Evolutionary conservation across 176 grass and related monocot species (phyloP), one percentile per base, ranked within the genome.

Genomic region (Eragrostis nindensis): DNA sequence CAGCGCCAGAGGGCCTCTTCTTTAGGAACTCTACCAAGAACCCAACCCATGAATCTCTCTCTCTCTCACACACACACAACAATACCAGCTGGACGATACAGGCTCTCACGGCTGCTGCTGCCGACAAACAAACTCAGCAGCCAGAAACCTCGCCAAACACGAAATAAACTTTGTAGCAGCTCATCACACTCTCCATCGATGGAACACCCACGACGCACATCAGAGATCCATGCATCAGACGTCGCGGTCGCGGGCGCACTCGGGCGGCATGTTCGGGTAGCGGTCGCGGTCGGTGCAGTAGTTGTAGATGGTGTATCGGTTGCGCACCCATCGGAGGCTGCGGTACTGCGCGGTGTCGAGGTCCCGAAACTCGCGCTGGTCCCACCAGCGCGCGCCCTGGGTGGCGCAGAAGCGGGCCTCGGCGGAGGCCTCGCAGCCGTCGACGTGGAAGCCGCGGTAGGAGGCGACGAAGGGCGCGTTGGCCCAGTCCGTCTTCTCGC

Each of bases 401-500:
- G 86, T 89, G 71, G 86, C 86, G 60, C 89, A 94, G 59, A 57
- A 87, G 11, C 62, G 56, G 1, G 83, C 89, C 89, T 94, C 92
- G 1, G 79, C 89, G 5, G 89, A 89, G 5, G 92, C 75, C 76
- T 94, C 92, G 71, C 92, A 94, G 60, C 92, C 92, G 48, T 94
- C 92, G 41, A 94, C 82, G 76, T 94, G 89, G 86, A 91, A 94
- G 8, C 92, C 87, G 1, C 89, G 52, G 83, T 91, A 94, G 2
- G 89, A 87, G 14, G 89, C 92, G 6, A 94, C 67, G 74, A 94
- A 94, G 5, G 92, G 89, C 17, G 92, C 89, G 19, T 80, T 80
- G 62, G 84, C 65, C 92, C 92, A 95, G 89, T 95, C 92, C 46
- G 92, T 94, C 89, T 94, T 94, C 90, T 94, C 92, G 1, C 79